Evolutionary conservation across 1,284 basidiomycete species (phyloP), one percentile per base, ranked within the genome.

Genomic region (Cryptococcus sp.): DNA sequence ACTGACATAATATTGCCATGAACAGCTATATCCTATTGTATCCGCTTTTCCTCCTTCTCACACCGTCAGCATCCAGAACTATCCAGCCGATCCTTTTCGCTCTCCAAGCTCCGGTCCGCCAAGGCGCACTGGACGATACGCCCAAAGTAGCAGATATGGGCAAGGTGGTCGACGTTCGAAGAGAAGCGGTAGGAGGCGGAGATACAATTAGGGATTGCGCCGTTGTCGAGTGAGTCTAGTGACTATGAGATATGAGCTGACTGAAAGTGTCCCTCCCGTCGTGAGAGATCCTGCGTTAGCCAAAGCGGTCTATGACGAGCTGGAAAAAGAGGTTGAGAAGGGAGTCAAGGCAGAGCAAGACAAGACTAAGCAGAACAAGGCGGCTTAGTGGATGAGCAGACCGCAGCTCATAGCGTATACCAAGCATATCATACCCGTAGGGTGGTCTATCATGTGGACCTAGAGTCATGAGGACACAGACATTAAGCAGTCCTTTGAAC

Each of bases 11-110:
- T 5, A 34, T 34, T 34, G 29, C 29, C 2, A 34, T 5, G 3
- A 10, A 34, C 58, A 75, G 73, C 22, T 78, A 69, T 55, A 59
- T 75, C 38, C 20, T 76, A 3, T 59, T 75, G 15, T 70, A 68
- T 50, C 76, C 76, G 1, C 40, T 77, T 19, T 55, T 78, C 40
- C 38, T 72, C 17, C 45, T 78, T 49, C 34, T 77, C 48, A 79
- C 77, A 0, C 76, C 76, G 1, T 73, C 71, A 2, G 67, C 75
- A 1, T 52, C 58, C 10, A 64, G 63, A 50, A 51, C 66, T 1
- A 63, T 76, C 26, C 74, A 79, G 54, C 65, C 70, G 2, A 65
- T 78, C 22, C 57, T 79, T 5, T 76, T 69, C 51, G 77, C 77
- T 0, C 62, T 77, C 1, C 68, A 66, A 16, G 75, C 75, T 2